Percentiles rank a stretch among this genome's conserved stretches.
phyloP scores from a whole-genome alignment of 106 monocot species.

The Apostasia ramifera region DNA sequence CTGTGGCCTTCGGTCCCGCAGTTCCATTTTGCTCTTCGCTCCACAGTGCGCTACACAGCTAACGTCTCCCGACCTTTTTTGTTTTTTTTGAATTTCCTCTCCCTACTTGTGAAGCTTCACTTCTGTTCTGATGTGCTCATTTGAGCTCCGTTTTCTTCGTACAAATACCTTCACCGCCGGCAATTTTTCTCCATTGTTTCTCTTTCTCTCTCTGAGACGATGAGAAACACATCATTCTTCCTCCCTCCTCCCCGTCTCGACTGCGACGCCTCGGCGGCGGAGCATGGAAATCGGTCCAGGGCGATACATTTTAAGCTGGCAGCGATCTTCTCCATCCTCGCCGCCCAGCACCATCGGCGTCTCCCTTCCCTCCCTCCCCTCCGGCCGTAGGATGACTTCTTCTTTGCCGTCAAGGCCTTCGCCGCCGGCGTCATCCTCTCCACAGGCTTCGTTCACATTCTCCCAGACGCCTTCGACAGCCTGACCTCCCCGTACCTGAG shows the following conservation, averaged over 20 bases:
- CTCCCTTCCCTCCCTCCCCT: slow-evolving; percentile 42
- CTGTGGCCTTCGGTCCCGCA: too few species aligned
- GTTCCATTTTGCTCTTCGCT: too few species aligned
- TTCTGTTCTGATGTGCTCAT: too few species aligned
- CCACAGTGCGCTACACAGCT: too few species aligned
- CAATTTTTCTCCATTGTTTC: background rate
- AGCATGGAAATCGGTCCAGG: too few species aligned
- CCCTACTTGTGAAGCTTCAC: too few species aligned
- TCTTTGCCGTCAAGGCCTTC: slow-evolving; percentile 60
- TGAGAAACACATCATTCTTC: too few species aligned
- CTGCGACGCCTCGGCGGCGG: background rate
- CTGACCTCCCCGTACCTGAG: slow-evolving; percentile 58
- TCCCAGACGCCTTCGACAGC: slow-evolving; percentile 51
- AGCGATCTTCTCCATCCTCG: slow-evolving; percentile 33
- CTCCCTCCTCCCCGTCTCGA: background rate
- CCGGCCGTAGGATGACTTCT: slow-evolving; percentile 42
- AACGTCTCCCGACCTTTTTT: too few species aligned
- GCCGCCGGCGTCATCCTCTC: slow-evolving; percentile 74
- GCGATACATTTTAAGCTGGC: background rate
- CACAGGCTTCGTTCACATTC: slow-evolving; percentile 68
- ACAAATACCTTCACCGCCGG: background rate
- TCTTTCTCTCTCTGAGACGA: background rate
- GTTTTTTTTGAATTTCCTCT: too few species aligned
- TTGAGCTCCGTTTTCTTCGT: too few species aligned
- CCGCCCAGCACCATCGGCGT: slow-evolving; percentile 47